Conservation (phyloP, 495 filamentous ascomycete species). For the Penicillium odoratum region DNA sequence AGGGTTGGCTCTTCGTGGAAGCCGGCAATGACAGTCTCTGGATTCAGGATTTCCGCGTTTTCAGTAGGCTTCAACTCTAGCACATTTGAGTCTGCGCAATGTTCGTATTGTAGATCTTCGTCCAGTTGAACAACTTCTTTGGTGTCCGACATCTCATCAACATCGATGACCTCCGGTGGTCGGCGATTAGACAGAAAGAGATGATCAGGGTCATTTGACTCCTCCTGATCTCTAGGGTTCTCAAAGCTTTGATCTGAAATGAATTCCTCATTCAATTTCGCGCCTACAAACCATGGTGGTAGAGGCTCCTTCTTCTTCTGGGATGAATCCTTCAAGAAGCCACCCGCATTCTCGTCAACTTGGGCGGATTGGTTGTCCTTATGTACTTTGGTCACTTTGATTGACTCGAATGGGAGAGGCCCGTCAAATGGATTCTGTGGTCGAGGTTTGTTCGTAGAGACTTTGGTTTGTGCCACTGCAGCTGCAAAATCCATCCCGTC, state of each 20-base stretch:
- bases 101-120: slow-evolving; percentile 7
- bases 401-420: slow-evolving; percentile 84
- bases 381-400: slow-evolving; percentile 61
- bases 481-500: slow-evolving; percentile 47
- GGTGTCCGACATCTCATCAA: slow-evolving; percentile 34
- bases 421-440: slow-evolving; percentile 56
- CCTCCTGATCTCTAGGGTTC: slow-evolving; percentile 20
- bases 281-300: slow-evolving; percentile 80
- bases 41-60: not conserved
- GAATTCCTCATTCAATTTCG: slow-evolving; percentile 32
- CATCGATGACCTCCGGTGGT: slow-evolving; percentile 47
- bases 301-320: slow-evolving; percentile 58
- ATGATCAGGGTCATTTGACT: slow-evolving; percentile 27
- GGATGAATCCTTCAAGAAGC: slow-evolving; percentile 59
- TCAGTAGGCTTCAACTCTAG: not conserved
- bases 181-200: slow-evolving; percentile 41
- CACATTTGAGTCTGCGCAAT: not conserved
- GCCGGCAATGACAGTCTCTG: not conserved
- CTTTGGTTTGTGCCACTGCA: slow-evolving; percentile 43
- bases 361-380: slow-evolving; percentile 13
- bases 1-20: not conserved
- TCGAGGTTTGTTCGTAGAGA: slow-evolving; percentile 27
- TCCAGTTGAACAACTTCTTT: slow-evolving; percentile 49
- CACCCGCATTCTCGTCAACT: slow-evolving; percentile 60
- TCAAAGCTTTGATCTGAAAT: slow-evolving; percentile 33